A percentile compares a stretch with the other conserved stretches of the same genome.
Evolutionary conservation across 1,284 basidiomycete genomes (phyloP).

Genomic region (Ceratobasidium sp.): DNA sequence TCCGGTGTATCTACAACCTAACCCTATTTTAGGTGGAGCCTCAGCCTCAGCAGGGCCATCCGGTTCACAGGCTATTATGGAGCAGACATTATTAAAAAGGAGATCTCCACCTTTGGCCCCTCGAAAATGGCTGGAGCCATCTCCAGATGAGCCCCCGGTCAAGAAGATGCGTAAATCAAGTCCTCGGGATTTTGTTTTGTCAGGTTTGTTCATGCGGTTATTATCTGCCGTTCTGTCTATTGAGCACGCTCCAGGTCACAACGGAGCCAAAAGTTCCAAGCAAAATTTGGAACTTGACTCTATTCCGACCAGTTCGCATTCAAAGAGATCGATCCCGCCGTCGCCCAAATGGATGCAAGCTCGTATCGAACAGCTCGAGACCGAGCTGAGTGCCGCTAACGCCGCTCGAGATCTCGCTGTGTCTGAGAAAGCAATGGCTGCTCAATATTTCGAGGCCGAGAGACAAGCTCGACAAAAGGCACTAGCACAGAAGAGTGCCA

Average conservation of each 20-base stretch:
- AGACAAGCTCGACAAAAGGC: conserved; percentile 18
- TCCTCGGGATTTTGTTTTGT: background rate
- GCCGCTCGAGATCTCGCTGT: conserved; percentile 29
- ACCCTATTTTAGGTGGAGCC: background rate
- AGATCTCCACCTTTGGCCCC: background rate
- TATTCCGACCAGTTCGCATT: background rate
- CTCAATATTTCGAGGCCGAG: conserved; percentile 3
- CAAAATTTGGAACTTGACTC: background rate
- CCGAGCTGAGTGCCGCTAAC: conserved; percentile 3
- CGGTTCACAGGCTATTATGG: background rate
- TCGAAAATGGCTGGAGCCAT: background rate
- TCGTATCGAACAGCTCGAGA: conserved; percentile 17
- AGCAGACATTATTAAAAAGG: background rate
- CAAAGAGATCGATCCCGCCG: background rate
- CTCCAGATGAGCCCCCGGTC: background rate
- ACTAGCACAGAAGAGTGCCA: conserved; percentile 23
- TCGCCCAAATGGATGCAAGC: conserved; percentile 29
- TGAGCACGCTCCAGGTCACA: background rate
- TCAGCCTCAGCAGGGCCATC: background rate
- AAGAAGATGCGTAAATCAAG: background rate
- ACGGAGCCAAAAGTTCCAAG: conserved; percentile 1
- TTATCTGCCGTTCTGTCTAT: background rate
- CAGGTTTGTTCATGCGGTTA: background rate
- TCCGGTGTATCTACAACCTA: too few relatives aligned
- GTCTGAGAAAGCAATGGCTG: conserved; percentile 5